Evolutionary conservation across 768 basidiomycete species (phyloP), one percentile per base, ranked within the genome.

Genomic region (Hortiboletus campestris): DNA sequence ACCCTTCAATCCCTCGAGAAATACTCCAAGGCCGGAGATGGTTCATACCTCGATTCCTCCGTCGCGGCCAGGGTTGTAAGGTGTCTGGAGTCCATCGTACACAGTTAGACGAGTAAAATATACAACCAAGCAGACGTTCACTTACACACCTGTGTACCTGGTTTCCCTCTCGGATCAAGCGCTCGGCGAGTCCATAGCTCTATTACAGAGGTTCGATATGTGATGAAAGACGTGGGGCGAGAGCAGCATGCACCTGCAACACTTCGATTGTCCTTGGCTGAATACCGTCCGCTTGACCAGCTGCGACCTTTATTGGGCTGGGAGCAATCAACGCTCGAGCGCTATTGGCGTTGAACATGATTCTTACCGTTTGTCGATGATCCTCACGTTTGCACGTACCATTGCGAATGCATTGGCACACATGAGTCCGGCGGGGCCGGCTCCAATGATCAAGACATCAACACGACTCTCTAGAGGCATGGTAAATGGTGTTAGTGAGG

Each of bases 121-220:
- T 8, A 3, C 9, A n/a, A 12, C 1, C n/a, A 16, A 42, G 12
- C 9, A 0, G 40, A 40, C 19, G 4, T 16, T 38, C 5, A 74
- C 82, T 56, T 67, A 89, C 89, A 49, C 82, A 82, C 71, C 81
- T 78, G 56, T 88, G 82, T 77, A 91, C 76, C 46, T 88, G 85
- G 55, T 82, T 84, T 6, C 82, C 88, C 62, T 89, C 81, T 39
- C 70, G 76, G 28, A 90, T 56, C 20, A 91, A 63, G 4, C 80
- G 77, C 17, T 89, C 84, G 0, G n/a, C n/a, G n/a, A n/a, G n/a
- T n/a, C n/a, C n/a, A n/a, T n/a, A n/a, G n/a, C n/a, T n/a, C n/a
- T n/a, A n/a, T n/a, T n/a, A n/a, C n/a, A n/a, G n/a, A n/a, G n/a
- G n/a, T n/a, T n/a, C n/a, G n/a, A n/a, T n/a, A n/a, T n/a, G n/a